Evolutionary conservation across 371 early-diverging fungal species (phyloP).

Genomic region (Mucor velutinosus): DNA sequence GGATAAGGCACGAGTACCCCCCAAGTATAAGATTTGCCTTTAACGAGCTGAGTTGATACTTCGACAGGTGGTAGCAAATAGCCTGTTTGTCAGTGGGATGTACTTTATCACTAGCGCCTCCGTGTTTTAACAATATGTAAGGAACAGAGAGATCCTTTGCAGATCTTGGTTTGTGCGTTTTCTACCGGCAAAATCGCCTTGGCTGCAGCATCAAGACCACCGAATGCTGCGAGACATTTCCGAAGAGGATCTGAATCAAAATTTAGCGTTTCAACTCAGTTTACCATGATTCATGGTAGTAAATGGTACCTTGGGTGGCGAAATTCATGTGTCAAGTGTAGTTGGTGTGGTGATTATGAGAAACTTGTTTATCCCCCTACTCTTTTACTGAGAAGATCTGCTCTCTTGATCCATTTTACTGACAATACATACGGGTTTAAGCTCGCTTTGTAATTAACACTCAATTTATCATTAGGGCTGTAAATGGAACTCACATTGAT

Average conservation of each 20-base stretch:
- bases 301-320: background rate
- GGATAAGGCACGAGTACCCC: constrained; percentile 14
- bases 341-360: too few relatives aligned
- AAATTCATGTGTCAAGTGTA: background rate
- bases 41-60: constrained; percentile 6
- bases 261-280: background rate
- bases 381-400: background rate
- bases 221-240: background rate
- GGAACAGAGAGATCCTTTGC: background rate
- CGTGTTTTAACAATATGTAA: background rate
- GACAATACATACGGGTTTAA: background rate
- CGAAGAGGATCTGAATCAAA: background rate
- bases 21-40: background rate
- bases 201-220: background rate
- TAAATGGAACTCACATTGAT: background rate
- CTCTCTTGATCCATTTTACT: background rate
- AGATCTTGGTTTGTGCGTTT: constrained; percentile 4
- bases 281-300: background rate
- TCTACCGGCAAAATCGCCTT: too few relatives aligned
- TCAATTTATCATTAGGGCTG: background rate
- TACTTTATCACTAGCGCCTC: background rate
- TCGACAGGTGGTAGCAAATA: background rate
- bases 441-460: background rate
- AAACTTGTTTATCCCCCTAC: too few relatives aligned
- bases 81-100: background rate